Evolutionary conservation across 768 basidiomycete genomes (phyloP).

Genomic region (Kwoniella heveanensis): DNA sequence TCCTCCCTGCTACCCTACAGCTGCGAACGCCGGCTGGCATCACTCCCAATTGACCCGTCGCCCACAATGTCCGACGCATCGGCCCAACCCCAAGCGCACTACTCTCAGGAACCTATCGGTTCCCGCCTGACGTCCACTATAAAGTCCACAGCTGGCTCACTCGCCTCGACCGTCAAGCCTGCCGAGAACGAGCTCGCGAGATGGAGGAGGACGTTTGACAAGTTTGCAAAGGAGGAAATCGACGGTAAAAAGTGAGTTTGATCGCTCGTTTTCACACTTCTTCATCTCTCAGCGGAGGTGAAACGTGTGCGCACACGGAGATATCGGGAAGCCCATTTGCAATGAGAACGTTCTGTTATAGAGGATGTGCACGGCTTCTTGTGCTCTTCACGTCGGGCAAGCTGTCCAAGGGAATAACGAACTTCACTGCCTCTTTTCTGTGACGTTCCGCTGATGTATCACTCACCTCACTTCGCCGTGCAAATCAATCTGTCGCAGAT

Average conservation of each 20-base stretch:
- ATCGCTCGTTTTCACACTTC: too few species aligned
- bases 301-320: neutral
- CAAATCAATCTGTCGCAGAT: slow-evolving; percentile 62
- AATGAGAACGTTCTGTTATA: too few species aligned
- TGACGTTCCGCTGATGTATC: too few species aligned
- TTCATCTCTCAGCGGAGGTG: too few species aligned
- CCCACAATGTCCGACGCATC: slow-evolving; percentile 25
- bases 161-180: slow-evolving; percentile 41
- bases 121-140: slow-evolving; percentile 29
- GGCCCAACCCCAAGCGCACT: neutral
- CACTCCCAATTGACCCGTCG: neutral
- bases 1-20: neutral
- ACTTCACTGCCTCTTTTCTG: too few species aligned
- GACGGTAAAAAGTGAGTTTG: slow-evolving; percentile 74
- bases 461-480: too few species aligned
- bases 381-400: too few species aligned
- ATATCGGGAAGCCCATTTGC: too few species aligned
- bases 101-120: slow-evolving; percentile 22
- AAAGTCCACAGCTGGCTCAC: slow-evolving; percentile 30
- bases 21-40: neutral
- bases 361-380: too few species aligned
- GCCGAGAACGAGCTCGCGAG: slow-evolving; percentile 77
- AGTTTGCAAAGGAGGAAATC: slow-evolving; percentile 70
- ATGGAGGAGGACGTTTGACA: slow-evolving; percentile 85
- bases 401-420: too few species aligned